These are phyloP conservation scores for Eremochloa ophiuroides DNA, from an alignment of 176 grass and related monocot genomes.

Conservation along the genomic window DNA sequence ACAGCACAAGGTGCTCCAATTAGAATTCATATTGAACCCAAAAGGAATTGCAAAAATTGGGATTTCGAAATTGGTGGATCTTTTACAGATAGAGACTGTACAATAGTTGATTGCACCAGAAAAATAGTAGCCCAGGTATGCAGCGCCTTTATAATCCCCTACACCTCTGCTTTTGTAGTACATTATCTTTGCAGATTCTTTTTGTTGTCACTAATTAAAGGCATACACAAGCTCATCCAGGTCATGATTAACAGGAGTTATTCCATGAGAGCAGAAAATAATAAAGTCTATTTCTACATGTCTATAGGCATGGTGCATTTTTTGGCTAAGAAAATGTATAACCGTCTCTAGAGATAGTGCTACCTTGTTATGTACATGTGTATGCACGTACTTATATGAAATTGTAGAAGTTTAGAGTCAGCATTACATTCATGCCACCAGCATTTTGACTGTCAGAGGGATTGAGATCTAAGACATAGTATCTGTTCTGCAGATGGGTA, in stretches of 20 bases:
- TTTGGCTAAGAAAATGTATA: slow-evolving; percentile 1
- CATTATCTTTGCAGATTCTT: neutral
- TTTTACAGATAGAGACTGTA: slow-evolving; percentile 66
- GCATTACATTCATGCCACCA: slow-evolving; percentile 11
- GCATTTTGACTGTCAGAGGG: neutral
- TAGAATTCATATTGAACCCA: slow-evolving; percentile 57
- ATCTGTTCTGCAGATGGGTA: slow-evolving; percentile 51
- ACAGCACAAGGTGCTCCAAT: slow-evolving; percentile 40
- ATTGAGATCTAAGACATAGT: slow-evolving; percentile 25
- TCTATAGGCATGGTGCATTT: neutral
- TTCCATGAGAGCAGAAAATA: slow-evolving; percentile 14
- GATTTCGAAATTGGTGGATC: slow-evolving; percentile 72
- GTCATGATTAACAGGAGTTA: slow-evolving; percentile 17
- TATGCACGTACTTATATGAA: neutral
- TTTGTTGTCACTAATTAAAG: slow-evolving; percentile 20
- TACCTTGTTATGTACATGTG: neutral
- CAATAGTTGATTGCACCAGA: slow-evolving; percentile 48
- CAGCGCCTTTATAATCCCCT: slow-evolving; percentile 8
- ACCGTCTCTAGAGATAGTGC: neutral
- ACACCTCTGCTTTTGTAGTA: neutral
- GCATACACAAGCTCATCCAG: neutral
- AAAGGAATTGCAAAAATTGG: slow-evolving; percentile 53
- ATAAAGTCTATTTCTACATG: neutral
- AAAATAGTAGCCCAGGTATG: slow-evolving; percentile 71
- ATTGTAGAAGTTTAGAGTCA: neutral